Conservation (phyloP, 805 yeast genomes). For the Isabelozyma gotoi region DNA sequence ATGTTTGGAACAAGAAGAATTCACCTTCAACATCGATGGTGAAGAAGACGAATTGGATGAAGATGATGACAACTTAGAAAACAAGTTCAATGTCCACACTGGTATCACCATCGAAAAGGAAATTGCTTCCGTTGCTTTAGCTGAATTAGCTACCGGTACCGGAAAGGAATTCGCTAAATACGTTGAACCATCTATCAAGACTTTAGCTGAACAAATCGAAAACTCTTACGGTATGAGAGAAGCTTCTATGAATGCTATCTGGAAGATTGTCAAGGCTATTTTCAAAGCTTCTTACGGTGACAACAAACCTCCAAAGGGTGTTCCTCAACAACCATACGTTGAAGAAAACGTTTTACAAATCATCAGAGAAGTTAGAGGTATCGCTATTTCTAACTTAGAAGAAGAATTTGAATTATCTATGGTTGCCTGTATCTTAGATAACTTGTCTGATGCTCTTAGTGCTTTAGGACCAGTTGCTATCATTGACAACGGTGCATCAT, state of each 20-base stretch:
- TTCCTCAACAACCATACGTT: constrained; percentile 59
- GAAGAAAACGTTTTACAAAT: constrained; percentile 57
- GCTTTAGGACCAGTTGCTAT: constrained; percentile 73
- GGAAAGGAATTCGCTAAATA: constrained; percentile 76
- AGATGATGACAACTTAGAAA: constrained; percentile 61
- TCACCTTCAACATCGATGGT: constrained; percentile 57
- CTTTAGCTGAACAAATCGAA: constrained; percentile 68
- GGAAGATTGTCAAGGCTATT: constrained; percentile 80
- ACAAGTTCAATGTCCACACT: constrained; percentile 82
- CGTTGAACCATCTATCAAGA: constrained; percentile 65
- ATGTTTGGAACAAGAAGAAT: constrained; percentile 85
- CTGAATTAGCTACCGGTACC: constrained; percentile 87
- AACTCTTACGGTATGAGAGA: constrained; percentile 91
- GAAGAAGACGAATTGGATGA: constrained; percentile 49
- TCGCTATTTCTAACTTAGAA: constrained; percentile 59
- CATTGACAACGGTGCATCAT: constrained; percentile 57
- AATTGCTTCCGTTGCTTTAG: constrained; percentile 86
- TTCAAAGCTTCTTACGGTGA: constrained; percentile 50
- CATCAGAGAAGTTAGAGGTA: constrained; percentile 63
- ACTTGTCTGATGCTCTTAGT: constrained; percentile 64
- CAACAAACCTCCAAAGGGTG: constrained; percentile 59
- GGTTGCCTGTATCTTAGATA: constrained; percentile 77
- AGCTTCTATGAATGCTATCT: constrained; percentile 76
- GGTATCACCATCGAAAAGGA: constrained; percentile 96
- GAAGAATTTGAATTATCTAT: constrained; percentile 84